Evolutionary conservation across 805 yeast species (phyloP), one percentile per base, ranked within the genome.

Genomic region (Barnettozyma vustinii): DNA sequence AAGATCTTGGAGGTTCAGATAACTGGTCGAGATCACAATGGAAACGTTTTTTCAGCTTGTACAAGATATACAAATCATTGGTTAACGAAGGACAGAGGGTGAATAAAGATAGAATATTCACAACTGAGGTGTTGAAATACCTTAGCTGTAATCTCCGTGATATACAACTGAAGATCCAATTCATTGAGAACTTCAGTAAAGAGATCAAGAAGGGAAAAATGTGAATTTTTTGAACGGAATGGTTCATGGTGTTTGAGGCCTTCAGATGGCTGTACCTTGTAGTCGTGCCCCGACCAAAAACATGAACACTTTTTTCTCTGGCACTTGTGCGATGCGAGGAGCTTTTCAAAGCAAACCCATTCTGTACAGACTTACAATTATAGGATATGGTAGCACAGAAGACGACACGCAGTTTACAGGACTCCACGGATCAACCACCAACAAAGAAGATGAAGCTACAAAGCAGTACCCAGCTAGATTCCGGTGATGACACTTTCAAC

Each of bases 131-230:
- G 15, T 37, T 59, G 42, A 30, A 43, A 10, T 54, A 40, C 25
- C 33, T 60, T 10, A 43, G 37, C 7, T 58, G 63, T 46, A 62
- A 60, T 49, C 40, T 47, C 15, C 39, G 51, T 6, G 63, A 59
- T 36, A 51, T 60, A 2, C 33, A 55, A 37, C 30, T 53, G 12
- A 58, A 56, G 46, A 53, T 60, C 9, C 46, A 47, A 5, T 60
- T 60, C 30, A 52, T 49, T 16, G 44, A 51, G 23, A 48, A 48
- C 13, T 46, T 40, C 40, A 43, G 42, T n/a, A 44, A 51, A 9
- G 48, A 45, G 9, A 46, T 36, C 18, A 32, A 25, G 21, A 6
- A 25, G 21, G 45, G 45, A 9, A 23, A 33, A n/a, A 13, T 47
- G 9, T 30, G 18, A 37, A 15, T 30, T 12, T 30, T 30, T 30